phyloP scores from a whole-genome alignment of 164 flowering plant species.

The Houttuynia cordata region DNA sequence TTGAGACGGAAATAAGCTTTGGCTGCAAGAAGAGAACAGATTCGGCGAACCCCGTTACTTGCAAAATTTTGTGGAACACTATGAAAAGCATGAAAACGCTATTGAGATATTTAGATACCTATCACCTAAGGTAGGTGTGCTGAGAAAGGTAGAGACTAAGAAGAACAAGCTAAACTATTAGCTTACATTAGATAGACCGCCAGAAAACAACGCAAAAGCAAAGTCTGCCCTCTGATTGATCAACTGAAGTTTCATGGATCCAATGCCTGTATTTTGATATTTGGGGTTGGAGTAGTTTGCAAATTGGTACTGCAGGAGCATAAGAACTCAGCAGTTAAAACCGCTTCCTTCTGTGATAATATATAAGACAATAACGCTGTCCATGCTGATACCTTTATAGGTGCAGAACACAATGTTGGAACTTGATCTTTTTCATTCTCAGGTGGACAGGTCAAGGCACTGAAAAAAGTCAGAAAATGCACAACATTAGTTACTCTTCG shows the following conservation, averaged over 20 bases:
- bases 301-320: conserved; percentile 41
- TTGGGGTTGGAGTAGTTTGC: conserved; percentile 40
- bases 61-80: too few species aligned
- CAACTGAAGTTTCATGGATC: conserved; percentile 38
- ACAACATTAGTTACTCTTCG: not conserved
- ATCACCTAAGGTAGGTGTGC: too few species aligned
- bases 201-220: conserved; percentile 56
- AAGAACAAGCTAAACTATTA: not conserved
- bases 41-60: too few species aligned
- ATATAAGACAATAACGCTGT: not conserved
- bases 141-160: too few species aligned
- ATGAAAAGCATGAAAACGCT: too few species aligned
- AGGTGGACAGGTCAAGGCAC: conserved; percentile 47
- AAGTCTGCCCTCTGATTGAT: conserved; percentile 70
- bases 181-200: conserved; percentile 40
- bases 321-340: not conserved
- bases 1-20: conserved; percentile 67
- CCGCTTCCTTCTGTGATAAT: not conserved
- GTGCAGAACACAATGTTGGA: conserved; percentile 70
- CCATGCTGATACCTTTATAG: conserved; percentile 47
- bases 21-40: conserved; percentile 33
- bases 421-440: conserved; percentile 37
- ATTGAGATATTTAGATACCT: too few species aligned
- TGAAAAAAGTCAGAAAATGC: conserved; percentile 13
- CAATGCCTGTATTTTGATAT: conserved; percentile 39